Evolutionary conservation across 176 grass and related monocot species (phyloP).

Genomic region (Canna indica): DNA sequence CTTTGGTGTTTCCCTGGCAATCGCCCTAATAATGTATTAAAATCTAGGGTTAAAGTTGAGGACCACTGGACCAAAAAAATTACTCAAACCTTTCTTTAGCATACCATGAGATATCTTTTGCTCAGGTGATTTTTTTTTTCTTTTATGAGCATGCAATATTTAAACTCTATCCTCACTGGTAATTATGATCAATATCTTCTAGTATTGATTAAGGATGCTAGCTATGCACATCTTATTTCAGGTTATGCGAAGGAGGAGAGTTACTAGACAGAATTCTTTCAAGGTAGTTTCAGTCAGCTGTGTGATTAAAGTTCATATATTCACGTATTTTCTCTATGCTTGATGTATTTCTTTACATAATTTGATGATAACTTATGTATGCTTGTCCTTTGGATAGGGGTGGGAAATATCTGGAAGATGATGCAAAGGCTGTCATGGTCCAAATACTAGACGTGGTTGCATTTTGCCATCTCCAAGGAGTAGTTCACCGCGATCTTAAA

Average conservation of each 20-base stretch:
- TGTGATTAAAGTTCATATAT: conserved; percentile 3
- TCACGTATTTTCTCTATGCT: conserved; percentile 5
- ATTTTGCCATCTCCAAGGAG: conserved; percentile 83
- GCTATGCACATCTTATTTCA: conserved; percentile 20
- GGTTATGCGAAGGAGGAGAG: conserved; percentile 71
- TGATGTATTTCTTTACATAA: neutral
- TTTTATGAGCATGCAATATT: neutral
- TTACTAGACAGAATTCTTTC: conserved; percentile 78
- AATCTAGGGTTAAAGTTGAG: neutral
- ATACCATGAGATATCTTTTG: too few relatives aligned
- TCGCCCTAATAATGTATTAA: neutral
- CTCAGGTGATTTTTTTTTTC: too few relatives aligned
- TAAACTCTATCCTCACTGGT: neutral
- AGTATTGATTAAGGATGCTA: neutral
- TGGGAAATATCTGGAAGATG: conserved; percentile 75
- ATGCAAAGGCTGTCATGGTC: conserved; percentile 66
- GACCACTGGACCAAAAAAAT: neutral
- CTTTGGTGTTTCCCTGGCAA: too few relatives aligned
- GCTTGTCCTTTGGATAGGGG: conserved; percentile 36
- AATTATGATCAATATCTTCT: neutral
- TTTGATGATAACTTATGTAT: neutral
- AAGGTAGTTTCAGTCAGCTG: conserved; percentile 34
- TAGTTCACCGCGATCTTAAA: conserved; percentile 81
- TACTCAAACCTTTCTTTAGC: neutral
- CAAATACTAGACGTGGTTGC: conserved; percentile 70